Conservation (phyloP, 2,329 filamentous ascomycete species). For the Furcasterigmium furcatum region DNA sequence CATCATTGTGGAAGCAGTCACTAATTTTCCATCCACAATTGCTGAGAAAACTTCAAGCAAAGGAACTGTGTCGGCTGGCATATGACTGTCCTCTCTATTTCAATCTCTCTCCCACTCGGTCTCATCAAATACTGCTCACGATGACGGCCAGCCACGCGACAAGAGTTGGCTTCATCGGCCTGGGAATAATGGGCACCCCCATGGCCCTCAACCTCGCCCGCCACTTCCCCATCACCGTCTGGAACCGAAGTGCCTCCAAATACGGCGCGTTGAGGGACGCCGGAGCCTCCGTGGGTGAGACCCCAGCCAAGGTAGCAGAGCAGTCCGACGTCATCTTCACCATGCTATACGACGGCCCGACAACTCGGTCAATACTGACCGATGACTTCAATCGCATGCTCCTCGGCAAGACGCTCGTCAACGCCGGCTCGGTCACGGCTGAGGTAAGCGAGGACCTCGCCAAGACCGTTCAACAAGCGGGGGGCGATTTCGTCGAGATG, state of each 20-base stretch:
- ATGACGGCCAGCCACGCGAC: too few species aligned
- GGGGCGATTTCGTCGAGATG: constrained; percentile 28
- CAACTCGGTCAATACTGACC: constrained; percentile 18
- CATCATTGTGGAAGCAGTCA: too few species aligned
- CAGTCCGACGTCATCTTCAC: constrained; percentile 24
- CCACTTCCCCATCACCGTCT: constrained; percentile 21
- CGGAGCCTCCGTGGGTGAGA: constrained; percentile 17
- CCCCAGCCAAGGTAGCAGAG: constrained; percentile 18
- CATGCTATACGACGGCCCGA: constrained; percentile 24
- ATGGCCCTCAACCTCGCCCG: constrained; percentile 27
- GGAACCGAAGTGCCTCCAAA: constrained; percentile 24
- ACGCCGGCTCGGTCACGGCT: constrained; percentile 23
- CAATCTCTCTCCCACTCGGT: too few species aligned
- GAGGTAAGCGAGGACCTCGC: constrained; percentile 18
- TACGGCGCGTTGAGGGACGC: constrained; percentile 15
- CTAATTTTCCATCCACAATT: too few species aligned
- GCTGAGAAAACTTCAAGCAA: too few species aligned
- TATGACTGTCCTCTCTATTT: too few species aligned
- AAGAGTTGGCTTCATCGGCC: constrained; percentile 26
- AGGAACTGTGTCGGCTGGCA: too few species aligned
- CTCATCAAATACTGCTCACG: too few species aligned
- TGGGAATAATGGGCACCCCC: constrained; percentile 26
- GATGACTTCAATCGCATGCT: constrained; percentile 17
- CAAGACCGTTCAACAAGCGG: constrained; percentile 14
- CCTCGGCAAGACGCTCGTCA: constrained; percentile 25